These are phyloP conservation scores for Odontarrhena argentea DNA, from an alignment of 345 rosid genomes.

Conservation along the genomic window DNA sequence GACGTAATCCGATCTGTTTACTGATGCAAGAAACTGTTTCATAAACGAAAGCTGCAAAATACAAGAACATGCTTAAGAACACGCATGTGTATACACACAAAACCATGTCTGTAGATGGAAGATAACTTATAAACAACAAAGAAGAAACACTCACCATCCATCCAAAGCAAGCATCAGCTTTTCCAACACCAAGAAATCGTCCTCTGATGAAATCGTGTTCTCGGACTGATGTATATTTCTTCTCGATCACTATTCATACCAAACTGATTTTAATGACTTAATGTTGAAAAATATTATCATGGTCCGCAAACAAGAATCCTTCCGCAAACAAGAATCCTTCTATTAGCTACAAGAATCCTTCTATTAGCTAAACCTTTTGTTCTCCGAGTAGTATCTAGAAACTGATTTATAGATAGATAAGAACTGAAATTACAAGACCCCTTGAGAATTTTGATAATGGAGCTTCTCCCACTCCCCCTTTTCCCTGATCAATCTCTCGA, in stretches of 20 bases:
- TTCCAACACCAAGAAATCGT: constrained; percentile 73
- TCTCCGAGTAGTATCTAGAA: too few relatives aligned
- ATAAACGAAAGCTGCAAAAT: constrained; percentile 69
- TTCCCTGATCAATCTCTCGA: too few relatives aligned
- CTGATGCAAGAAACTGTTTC: constrained; percentile 86
- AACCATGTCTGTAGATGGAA: background rate
- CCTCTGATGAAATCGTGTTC: constrained; percentile 74
- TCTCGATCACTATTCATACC: constrained; percentile 43
- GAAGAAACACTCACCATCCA: constrained; percentile 64
- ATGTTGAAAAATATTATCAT: background rate
- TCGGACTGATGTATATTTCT: constrained; percentile 53
- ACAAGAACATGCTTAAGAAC: constrained; percentile 24
- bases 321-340: background rate
- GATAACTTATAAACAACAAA: background rate
- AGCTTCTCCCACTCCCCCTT: too few relatives aligned
- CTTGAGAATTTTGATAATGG: too few relatives aligned
- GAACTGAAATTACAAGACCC: too few relatives aligned
- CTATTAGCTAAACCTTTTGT: background rate
- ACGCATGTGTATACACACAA: background rate
- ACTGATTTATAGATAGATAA: too few relatives aligned
- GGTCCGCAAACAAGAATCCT: background rate
- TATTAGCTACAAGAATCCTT: background rate
- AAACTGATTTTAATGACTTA: background rate
- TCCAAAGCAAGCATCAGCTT: constrained; percentile 49
- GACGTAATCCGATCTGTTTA: constrained; percentile 72